Base-by-base conservation (phyloP, 768 basidiomycete species). In the Collybia sp. region DNA sequence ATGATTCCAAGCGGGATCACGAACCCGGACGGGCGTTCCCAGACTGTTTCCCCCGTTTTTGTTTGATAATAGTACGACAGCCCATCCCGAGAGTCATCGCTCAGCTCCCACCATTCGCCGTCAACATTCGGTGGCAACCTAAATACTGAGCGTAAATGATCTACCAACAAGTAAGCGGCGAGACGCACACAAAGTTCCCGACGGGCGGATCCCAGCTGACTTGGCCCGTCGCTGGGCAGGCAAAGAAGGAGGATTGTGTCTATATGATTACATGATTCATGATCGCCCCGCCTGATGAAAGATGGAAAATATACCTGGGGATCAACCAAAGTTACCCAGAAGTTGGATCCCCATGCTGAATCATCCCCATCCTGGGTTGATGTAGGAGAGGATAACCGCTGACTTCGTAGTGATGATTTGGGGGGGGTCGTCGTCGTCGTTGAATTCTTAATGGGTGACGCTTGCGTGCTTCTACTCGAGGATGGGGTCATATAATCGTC, bases 81-180 rank as follows among this genome's bases (percentile, higher is more conserved):
- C 25, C 89, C 89, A 38, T 83, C 86, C 43, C 90, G 76, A 38
- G 83, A 79, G 32, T 91, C 87, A 60, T 97, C 93, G 38, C 73
- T 73, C 48, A 96, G 76, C 64, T 96, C 93, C 93, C 93, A 97
- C 93, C 93, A 96, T 61, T 95, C 92, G 35, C 93, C 93, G 37
- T 88, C 82, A 3, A 79, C 74, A 53, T 74, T 87, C 5, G 90
- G 87, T 40, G 93, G 93, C 38, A 94, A 71, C 41, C 90, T 92
- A 55, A 5, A 58, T 20, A 35, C 45, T 43, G 37, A 52, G 32
- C 49, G 49, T 51, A 32, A 59, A 51, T 49, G 37, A 45, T 25
- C 25, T 25, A 8, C 12, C 12, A 18, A 32, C 50, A 25, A 47
- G 55, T 51, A 54, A 51, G 48, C 58, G 55, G 39, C 16, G n/a